phyloP scores from a whole-genome alignment of 306 rosid genomes.

The Castanospermum australe region DNA sequence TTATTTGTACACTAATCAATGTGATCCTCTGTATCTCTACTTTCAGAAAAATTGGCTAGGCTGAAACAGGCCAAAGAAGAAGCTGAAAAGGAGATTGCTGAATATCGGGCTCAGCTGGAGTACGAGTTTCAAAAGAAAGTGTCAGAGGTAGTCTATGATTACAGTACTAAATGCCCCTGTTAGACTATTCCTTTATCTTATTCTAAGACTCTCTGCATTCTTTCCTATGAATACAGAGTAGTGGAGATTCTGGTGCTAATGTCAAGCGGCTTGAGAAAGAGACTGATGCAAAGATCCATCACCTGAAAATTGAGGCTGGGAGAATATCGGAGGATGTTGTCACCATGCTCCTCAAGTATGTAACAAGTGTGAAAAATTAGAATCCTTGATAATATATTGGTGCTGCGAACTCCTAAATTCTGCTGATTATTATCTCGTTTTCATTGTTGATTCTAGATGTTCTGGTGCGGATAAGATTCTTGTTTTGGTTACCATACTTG shows the following conservation, averaged over 20 bases:
- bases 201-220: not conserved
- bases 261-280: conserved; percentile 89
- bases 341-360: conserved; percentile 74
- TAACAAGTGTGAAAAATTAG: conserved; percentile 68
- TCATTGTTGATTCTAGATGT: conserved; percentile 29
- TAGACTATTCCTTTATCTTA: not conserved
- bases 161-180: not conserved
- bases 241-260: conserved; percentile 94
- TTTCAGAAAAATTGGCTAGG: conserved; percentile 71
- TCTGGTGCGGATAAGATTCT: conserved; percentile 17
- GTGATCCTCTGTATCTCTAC: conserved; percentile 7
- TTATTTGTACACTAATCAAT: conserved; percentile 11
- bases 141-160: conserved; percentile 44
- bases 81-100: conserved; percentile 81
- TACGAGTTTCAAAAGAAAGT: conserved; percentile 72
- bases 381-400: conserved; percentile 12
- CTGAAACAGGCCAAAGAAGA: conserved; percentile 88
- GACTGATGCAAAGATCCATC: conserved; percentile 63
- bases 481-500: conserved; percentile 10
- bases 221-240: conserved; percentile 57
- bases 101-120: conserved; percentile 70
- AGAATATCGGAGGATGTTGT: conserved; percentile 74
- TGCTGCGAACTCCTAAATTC: conserved; percentile 18
- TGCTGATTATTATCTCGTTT: conserved; percentile 23
- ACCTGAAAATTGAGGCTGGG: conserved; percentile 55